Base-by-base conservation (phyloP, 495 filamentous ascomycete species). In the Neurospora cerealis region DNA sequence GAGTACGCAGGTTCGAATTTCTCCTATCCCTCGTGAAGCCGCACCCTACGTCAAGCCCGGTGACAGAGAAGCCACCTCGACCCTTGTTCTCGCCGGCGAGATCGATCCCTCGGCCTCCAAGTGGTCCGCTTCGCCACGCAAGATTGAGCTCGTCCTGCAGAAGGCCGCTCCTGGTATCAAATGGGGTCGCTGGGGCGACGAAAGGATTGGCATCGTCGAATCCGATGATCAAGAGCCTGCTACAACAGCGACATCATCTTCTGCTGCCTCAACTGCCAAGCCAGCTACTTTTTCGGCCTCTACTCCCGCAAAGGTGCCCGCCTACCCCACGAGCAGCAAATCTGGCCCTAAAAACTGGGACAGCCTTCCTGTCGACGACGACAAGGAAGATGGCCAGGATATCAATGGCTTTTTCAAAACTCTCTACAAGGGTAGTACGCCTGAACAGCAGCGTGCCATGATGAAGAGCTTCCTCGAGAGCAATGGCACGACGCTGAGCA, bases 401-500 rank as follows among this genome's bases (percentile, higher is more conserved):
- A 91, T 93, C 4, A 92, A 96, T 74, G 81, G 79, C 3, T 99
- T 98, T 83, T 99, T 99, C 86, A 95, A 96, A 86, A 91, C 91
- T 79, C 86, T 99, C 0, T 98, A 96, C 82, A 90, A 91, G 74
- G 85, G 85, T 71, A 91, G 94, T 0, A 90, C 93, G 71, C 88
- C 89, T 0, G 95, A 99, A 74, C 93, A 93, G 42, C 89, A 88
- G 77, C 88, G 93, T 4, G 96, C 96, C 4, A 99, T 99, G 96
- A 93, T 97, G 89, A 99, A 99, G 88, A 97, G 93, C 81, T 98
- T 93, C 77, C 81, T 89, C 32, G 96, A 99, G 84, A 97, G 94
- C 79, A 93, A 95, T 76, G 96, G 96, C 1, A 99, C 96, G 0
- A 89, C 93, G 2, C 83, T 99, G 74, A 98, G 95, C 80, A 99